Base-by-base conservation (phyloP, 129 eudicot genomes). In the Tagetes patula region DNA sequence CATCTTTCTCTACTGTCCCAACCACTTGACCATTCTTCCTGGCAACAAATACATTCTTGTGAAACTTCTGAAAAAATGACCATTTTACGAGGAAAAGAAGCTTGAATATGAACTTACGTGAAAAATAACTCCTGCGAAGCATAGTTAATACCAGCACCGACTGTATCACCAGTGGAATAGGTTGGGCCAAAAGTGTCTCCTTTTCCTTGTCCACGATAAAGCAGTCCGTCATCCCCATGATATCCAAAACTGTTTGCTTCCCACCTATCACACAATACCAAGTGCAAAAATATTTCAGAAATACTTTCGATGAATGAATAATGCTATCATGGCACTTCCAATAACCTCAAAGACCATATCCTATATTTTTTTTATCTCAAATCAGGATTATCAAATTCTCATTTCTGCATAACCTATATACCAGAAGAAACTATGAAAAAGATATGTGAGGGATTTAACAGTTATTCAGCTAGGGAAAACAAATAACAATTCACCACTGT, bases 201-300 rank as follows among this genome's bases (percentile, higher is more conserved):
- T 75, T 84, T 87, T 47, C 91, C 96, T 43, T 82, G 96, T 65
- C 96, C 96, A 72, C 80, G 97, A 76, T 90, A 94, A 79, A 94
- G 96, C 34, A 79, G 70, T 34, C 98, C 98, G 78, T 94, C 96
- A 78, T 90, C 98, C 79, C 97, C 98, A 73, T 90, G 98, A 82
- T 94, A 94, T 9, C 98, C 98, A 33, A 70, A 94, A 85, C 97
- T 94, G 84, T 94, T 94, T 81, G 93, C 84, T 62, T 94, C 98
- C 98, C 96, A 94, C 42, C 98, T 93, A 85, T 69, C 67, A 66
- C 27, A 73, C 1, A 52, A 13, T 58, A 55, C 48, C 68, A 42
- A 67, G 31, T 55, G 40, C 41, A 85, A 42, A 39, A 27, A 48
- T 3, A 48, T 34, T 12, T 73, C 13, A 34, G 30, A 39, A 11